These are phyloP conservation scores for Alternaria sp. DNA, from an alignment of 2,329 filamentous ascomycete species.

Conservation along the genomic window DNA sequence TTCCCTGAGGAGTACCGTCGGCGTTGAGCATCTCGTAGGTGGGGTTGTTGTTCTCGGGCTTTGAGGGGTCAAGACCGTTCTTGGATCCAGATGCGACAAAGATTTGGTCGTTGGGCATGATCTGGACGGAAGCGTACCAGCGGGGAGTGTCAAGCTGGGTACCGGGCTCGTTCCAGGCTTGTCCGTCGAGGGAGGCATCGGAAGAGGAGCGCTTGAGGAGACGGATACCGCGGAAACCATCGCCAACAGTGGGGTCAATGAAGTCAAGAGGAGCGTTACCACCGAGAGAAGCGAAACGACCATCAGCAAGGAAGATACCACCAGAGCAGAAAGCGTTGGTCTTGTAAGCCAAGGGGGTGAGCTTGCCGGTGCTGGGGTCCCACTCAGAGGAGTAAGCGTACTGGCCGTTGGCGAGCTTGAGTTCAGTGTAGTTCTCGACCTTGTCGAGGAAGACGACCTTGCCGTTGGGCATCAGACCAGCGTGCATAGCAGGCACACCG, in stretches of 20 bases:
- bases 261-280: slow-evolving; percentile 65
- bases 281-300: slow-evolving; percentile 63
- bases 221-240: slow-evolving; percentile 67
- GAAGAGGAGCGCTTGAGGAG: slow-evolving; percentile 60
- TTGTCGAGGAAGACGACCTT: slow-evolving; percentile 69
- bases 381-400: slow-evolving; percentile 69
- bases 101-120: slow-evolving; percentile 63
- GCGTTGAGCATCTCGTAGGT: slow-evolving; percentile 67
- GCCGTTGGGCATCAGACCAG: slow-evolving; percentile 66
- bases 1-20: slow-evolving; percentile 57
- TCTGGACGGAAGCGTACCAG: slow-evolving; percentile 70
- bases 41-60: slow-evolving; percentile 67
- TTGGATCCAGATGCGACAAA: slow-evolving; percentile 68
- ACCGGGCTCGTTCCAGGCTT: slow-evolving; percentile 65
- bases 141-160: slow-evolving; percentile 62
- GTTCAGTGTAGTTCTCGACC: slow-evolving; percentile 68
- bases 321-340: slow-evolving; percentile 71
- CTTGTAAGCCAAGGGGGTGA: slow-evolving; percentile 59
- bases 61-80: slow-evolving; percentile 65
- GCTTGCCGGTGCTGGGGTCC: slow-evolving; percentile 60
- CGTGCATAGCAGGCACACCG: slow-evolving; percentile 71
- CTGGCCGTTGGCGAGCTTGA: slow-evolving; percentile 62
- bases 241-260: slow-evolving; percentile 65
- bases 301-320: slow-evolving; percentile 66
- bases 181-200: slow-evolving; percentile 57